These are phyloP conservation scores for Stagonosporopsis chrysanthemi DNA, from an alignment of 2,329 filamentous ascomycete species.

Conservation along the genomic window DNA sequence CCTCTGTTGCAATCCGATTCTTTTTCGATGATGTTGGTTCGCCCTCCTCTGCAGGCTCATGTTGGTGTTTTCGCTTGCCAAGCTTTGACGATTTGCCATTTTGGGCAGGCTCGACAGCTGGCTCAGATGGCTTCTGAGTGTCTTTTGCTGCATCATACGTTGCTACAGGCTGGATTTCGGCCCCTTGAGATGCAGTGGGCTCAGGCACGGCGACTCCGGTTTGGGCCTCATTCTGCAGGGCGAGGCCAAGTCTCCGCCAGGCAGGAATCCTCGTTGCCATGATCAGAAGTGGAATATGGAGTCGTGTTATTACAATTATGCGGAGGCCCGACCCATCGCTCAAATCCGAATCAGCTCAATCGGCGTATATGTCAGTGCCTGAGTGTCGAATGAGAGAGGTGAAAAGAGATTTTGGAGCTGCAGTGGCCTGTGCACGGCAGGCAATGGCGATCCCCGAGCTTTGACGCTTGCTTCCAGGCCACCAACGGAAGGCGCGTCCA, in stretches of 20 bases:
- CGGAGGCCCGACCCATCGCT: constrained; percentile 37
- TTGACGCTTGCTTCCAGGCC: constrained; percentile 33
- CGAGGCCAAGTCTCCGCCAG: constrained; percentile 67
- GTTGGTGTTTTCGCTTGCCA: constrained; percentile 49
- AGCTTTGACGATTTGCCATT: constrained; percentile 40
- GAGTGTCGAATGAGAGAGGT: constrained; percentile 46
- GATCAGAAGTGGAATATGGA: constrained; percentile 41
- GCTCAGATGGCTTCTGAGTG: constrained; percentile 17
- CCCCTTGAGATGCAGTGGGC: constrained; percentile 20
- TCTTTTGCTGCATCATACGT: constrained; percentile 13
- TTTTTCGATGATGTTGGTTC: constrained; percentile 30
- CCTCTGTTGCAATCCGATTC: constrained; percentile 5
- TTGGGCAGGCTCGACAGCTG: constrained; percentile 28
- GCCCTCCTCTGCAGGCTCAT: constrained; percentile 36
- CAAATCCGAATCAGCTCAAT: constrained; percentile 48
- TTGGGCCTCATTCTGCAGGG: constrained; percentile 62
- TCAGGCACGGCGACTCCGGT: constrained; percentile 40
- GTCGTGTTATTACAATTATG: constrained; percentile 26
- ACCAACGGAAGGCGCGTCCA: constrained; percentile 43
- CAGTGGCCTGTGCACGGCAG: background rate
- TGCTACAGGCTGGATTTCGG: constrained; percentile 18
- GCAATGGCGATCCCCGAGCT: constrained; percentile 31
- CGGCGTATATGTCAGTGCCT: constrained; percentile 29
- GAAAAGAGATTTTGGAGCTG: constrained; percentile 45
- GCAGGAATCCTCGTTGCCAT: constrained; percentile 56